Conservation (phyloP, 495 filamentous ascomycete species). For the Podospora pseudoanserina region DNA sequence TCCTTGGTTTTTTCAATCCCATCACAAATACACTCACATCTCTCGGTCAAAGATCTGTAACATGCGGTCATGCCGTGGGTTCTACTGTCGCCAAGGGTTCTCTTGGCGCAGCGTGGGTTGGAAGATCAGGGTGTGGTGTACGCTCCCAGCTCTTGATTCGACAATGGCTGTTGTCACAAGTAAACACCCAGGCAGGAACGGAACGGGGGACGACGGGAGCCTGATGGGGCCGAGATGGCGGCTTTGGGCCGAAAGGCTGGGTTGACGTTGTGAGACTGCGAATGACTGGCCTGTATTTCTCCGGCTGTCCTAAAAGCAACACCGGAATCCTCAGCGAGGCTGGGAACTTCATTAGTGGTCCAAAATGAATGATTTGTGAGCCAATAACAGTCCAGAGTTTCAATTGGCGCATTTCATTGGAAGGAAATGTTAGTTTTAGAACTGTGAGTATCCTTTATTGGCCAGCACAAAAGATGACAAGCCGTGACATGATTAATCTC, state of each 20-base stretch:
- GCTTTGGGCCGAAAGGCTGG: constrained; percentile 27
- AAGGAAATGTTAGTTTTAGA: constrained; percentile 13
- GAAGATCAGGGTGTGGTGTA: constrained; percentile 31
- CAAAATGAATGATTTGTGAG: constrained; percentile 12
- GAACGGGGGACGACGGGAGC: constrained; percentile 26
- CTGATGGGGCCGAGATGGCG: constrained; percentile 23
- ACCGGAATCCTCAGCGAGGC: constrained; percentile 19
- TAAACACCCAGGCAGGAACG: constrained; percentile 40
- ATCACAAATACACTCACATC: not conserved
- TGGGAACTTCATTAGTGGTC: constrained; percentile 22
- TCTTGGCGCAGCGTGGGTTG: constrained; percentile 20
- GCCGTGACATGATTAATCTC: not conserved
- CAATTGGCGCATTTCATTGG: constrained; percentile 23
- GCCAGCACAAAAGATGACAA: not conserved
- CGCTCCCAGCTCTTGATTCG: constrained; percentile 33
- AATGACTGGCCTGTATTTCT: constrained; percentile 20
- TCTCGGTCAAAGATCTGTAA: not conserved
- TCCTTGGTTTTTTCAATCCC: not conserved
- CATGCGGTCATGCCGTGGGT: constrained; percentile 15
- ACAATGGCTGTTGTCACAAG: constrained; percentile 34
- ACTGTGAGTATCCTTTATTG: not conserved
- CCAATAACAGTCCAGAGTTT: constrained; percentile 26
- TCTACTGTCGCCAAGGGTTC: constrained; percentile 11
- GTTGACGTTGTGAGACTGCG: constrained; percentile 16
- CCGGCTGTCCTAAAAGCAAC: constrained; percentile 5